Evolutionary conservation across 176 grass and related monocot species (phyloP).

Genomic region (Eleusine indica): DNA sequence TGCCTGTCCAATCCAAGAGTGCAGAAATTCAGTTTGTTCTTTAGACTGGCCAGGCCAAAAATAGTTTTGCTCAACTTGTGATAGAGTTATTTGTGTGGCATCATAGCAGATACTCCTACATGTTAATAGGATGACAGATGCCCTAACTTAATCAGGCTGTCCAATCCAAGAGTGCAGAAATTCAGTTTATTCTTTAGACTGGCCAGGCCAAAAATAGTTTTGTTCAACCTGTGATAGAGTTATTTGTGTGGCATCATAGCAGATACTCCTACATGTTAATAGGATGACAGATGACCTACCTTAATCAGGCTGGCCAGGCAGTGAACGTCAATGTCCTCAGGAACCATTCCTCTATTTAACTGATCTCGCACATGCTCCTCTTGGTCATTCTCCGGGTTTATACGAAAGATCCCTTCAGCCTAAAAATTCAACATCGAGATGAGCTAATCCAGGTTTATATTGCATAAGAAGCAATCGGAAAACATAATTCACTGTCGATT

Average conservation of each 20-base stretch:
- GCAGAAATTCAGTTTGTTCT: background rate
- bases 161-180: constrained; percentile 27
- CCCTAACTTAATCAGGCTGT: constrained; percentile 93
- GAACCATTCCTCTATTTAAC: constrained; percentile 79
- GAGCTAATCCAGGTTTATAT: background rate
- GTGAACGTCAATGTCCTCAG: constrained; percentile 86
- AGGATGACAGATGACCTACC: constrained; percentile 52
- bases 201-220: background rate
- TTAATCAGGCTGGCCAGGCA: constrained; percentile 92
- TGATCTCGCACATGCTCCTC: constrained; percentile 86
- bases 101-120: background rate
- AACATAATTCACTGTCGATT: background rate
- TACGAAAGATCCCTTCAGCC: constrained; percentile 93
- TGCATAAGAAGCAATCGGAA: background rate
- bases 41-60: background rate
- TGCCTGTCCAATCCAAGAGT: constrained; percentile 48
- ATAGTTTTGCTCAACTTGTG: background rate
- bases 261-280: background rate
- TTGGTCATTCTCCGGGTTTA: constrained; percentile 91
- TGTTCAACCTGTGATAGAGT: background rate
- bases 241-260: background rate
- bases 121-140: background rate
- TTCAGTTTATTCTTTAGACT: constrained; percentile 12
- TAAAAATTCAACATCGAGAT: constrained; percentile 32
- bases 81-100: background rate